Conservation (phyloP, 805 yeast species). For the Novakomyces olei region DNA sequence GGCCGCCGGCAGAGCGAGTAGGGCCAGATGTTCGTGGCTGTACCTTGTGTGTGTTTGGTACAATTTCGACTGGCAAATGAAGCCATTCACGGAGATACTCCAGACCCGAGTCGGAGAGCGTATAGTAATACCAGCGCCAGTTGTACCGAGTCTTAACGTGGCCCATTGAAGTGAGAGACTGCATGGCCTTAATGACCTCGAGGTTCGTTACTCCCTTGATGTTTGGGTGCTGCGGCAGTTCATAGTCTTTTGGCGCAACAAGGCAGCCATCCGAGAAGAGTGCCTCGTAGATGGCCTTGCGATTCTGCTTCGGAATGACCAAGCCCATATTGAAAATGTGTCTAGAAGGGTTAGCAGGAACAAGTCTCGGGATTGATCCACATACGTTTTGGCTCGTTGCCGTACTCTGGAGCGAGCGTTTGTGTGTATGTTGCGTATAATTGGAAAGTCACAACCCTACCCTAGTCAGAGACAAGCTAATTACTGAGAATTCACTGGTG, state of each 20-base stretch:
- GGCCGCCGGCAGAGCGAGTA: conserved; percentile 28
- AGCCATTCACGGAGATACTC: conserved; percentile 95
- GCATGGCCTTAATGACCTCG: conserved; percentile 76
- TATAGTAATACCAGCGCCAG: conserved; percentile 99
- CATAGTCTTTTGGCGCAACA: conserved; percentile 83
- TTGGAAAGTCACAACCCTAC: too few species aligned
- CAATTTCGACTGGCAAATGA: conserved; percentile 95
- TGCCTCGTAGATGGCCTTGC: conserved; percentile 78
- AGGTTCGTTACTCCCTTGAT: conserved; percentile 29
- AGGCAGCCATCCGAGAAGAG: conserved; percentile 75
- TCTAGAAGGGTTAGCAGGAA: too few species aligned
- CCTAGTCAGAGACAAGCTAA: too few species aligned
- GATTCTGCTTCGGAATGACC: conserved; percentile 99
- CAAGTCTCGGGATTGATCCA: too few species aligned
- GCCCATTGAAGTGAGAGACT: conserved; percentile 96
- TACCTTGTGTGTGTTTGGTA: conserved; percentile 95
- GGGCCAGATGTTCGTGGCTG: conserved; percentile 85
- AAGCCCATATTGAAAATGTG: too few species aligned
- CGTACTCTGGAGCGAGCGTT: too few species aligned
- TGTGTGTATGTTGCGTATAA: too few species aligned
- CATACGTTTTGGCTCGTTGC: too few species aligned
- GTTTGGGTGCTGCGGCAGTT: conserved; percentile 94
- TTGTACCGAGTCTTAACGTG: conserved; percentile 99
- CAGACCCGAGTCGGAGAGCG: conserved; percentile 99
- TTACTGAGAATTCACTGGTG: too few species aligned